phyloP scores from a whole-genome alignment of 2,329 filamentous ascomycete genomes.

The Aureobasidium sp. region DNA sequence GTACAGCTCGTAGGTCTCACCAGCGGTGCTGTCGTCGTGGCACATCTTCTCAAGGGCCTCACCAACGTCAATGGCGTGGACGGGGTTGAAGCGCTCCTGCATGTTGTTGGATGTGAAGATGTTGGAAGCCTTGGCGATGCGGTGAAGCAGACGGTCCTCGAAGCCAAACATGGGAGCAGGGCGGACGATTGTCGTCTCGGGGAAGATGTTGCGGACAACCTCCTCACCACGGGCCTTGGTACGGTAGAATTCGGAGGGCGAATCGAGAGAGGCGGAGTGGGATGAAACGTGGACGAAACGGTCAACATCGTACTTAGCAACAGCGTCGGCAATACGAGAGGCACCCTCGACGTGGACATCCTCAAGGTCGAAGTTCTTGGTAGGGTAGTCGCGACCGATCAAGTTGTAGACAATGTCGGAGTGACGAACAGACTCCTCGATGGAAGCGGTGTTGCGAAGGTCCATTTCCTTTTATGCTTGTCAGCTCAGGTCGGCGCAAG shows the following conservation, averaged over 20 bases:
- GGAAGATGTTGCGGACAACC: constrained; percentile 80
- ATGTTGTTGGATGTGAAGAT: constrained; percentile 87
- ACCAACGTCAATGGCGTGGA: constrained; percentile 88
- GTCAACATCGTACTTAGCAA: constrained; percentile 96
- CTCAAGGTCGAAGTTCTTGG: constrained; percentile 93
- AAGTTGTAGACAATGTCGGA: constrained; percentile 98
- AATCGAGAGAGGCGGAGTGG: constrained; percentile 76
- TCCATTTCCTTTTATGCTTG: constrained; percentile 66
- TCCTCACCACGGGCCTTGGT: constrained; percentile 83
- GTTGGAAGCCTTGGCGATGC: constrained; percentile 70
- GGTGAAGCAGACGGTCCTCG: constrained; percentile 85
- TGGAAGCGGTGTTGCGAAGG: constrained; percentile 84
- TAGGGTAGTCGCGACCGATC: constrained; percentile 87
- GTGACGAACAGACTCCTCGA: constrained; percentile 93
- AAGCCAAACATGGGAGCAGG: constrained; percentile 91
- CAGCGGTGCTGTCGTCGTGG: constrained; percentile 81
- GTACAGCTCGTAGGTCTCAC: constrained; percentile 88
- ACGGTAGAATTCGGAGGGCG: constrained; percentile 77
- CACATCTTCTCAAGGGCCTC: constrained; percentile 82
- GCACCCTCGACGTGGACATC: constrained; percentile 91
- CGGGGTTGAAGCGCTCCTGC: constrained; percentile 82
- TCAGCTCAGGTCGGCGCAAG: constrained; percentile 2
- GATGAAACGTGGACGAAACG: constrained; percentile 95
- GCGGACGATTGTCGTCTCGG: constrained; percentile 92
- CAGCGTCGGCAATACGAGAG: constrained; percentile 85